phyloP scores from a whole-genome alignment of 306 rosid genomes.

The Glycine tomentella region DNA sequence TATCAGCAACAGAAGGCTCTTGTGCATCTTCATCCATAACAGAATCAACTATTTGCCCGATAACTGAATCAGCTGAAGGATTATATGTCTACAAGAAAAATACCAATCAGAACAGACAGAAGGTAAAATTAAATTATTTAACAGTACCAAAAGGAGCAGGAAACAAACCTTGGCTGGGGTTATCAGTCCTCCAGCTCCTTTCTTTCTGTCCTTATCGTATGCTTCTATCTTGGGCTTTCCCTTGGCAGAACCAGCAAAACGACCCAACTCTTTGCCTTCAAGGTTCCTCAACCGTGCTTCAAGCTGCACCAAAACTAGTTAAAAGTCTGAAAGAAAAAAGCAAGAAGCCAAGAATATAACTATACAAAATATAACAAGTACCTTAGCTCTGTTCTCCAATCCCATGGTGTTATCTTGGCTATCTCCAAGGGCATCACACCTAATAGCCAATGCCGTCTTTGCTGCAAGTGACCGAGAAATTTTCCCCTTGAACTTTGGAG shows the following conservation, averaged over 20 bases:
- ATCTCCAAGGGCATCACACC: constrained; percentile 91
- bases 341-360: neutral
- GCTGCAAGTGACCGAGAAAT: constrained; percentile 94
- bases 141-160: constrained; percentile 20
- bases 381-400: constrained; percentile 84
- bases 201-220: constrained; percentile 91
- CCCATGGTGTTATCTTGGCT: constrained; percentile 83
- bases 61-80: constrained; percentile 76
- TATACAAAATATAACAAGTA: constrained; percentile 22
- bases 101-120: neutral
- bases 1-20: constrained; percentile 44
- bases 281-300: constrained; percentile 87
- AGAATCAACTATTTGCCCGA: constrained; percentile 50
- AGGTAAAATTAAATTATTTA: neutral
- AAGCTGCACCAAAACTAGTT: constrained; percentile 49
- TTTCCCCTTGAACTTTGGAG: constrained; percentile 88
- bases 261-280: constrained; percentile 89
- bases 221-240: constrained; percentile 91
- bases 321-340: neutral
- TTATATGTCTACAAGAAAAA: constrained; percentile 74
- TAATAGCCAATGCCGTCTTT: constrained; percentile 80
- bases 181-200: constrained; percentile 66
- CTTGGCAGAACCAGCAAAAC: constrained; percentile 83
- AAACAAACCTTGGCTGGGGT: constrained; percentile 81
- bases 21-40: constrained; percentile 56